Percentiles rank a stretch among this genome's conserved stretches.
Evolutionary conservation across 2,329 filamentous ascomycete species (phyloP).

Genomic region (Colletotrichum gigasporum): DNA sequence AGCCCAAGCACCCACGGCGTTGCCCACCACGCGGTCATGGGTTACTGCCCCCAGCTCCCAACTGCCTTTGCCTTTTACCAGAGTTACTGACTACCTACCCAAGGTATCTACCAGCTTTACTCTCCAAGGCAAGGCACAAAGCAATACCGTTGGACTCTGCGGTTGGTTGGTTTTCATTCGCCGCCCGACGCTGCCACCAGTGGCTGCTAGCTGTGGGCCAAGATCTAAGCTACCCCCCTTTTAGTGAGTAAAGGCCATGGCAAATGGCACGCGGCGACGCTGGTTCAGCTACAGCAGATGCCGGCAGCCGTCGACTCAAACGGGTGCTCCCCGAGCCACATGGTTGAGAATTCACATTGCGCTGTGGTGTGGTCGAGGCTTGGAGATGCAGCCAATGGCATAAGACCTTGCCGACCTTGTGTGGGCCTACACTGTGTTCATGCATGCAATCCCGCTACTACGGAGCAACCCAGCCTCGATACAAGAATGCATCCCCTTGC

Average conservation of each 20-base stretch:
- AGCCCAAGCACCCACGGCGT: constrained; percentile 11
- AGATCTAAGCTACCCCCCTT: too few species aligned
- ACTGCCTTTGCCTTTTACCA: too few species aligned
- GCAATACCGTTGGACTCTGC: constrained; percentile 20
- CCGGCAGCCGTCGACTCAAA: neutral
- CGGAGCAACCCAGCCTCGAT: neutral
- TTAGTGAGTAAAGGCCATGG: too few species aligned
- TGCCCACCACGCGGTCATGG: constrained; percentile 12
- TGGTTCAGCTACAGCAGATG: neutral
- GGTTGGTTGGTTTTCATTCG: neutral
- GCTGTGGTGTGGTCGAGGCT: neutral
- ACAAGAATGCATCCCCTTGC: too few species aligned
- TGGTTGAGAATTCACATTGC: neutral
- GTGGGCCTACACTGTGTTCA: constrained; percentile 19
- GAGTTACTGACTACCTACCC: too few species aligned
- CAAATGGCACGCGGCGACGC: too few species aligned
- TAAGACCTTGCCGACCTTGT: too few species aligned
- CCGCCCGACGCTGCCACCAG: neutral
- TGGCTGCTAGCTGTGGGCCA: neutral
- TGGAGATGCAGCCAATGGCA: neutral
- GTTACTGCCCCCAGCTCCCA: neutral
- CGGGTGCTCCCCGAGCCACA: constrained; percentile 1
- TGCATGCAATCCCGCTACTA: constrained; percentile 6
- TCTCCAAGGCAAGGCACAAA: neutral
- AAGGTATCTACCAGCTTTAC: too few species aligned